These are phyloP conservation scores for Carex pumila DNA, from an alignment of 176 grass and related monocot genomes.

Conservation along the genomic window DNA sequence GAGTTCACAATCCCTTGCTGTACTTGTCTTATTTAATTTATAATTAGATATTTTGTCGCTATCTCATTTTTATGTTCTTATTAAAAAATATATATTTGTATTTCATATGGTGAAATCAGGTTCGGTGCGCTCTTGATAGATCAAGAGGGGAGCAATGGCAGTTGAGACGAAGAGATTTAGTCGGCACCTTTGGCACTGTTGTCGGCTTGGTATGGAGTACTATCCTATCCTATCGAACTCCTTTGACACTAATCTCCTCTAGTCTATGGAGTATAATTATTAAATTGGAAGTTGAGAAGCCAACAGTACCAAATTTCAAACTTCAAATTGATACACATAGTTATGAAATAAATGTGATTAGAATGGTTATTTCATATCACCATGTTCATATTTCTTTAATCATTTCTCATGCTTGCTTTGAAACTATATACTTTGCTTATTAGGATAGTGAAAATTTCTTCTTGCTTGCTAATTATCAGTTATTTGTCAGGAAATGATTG, in stretches of 20 bases:
- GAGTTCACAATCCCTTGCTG: neutral
- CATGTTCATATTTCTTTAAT: neutral
- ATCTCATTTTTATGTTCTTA: neutral
- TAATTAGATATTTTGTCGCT: neutral
- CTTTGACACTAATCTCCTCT: neutral
- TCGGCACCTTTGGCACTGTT: constrained; percentile 33
- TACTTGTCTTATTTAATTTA: neutral
- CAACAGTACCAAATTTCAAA: neutral
- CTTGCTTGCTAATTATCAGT: neutral
- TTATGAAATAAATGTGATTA: neutral
- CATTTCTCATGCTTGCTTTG: neutral
- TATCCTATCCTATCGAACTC: neutral
- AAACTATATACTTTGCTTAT: neutral
- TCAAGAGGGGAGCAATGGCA: constrained; percentile 17
- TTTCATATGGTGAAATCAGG: constrained; percentile 2
- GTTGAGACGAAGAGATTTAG: constrained; percentile 41
- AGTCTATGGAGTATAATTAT: neutral
- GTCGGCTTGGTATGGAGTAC: constrained; percentile 48
- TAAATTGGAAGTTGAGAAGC: neutral
- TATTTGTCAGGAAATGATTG: constrained; percentile 44
- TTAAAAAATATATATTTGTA: neutral
- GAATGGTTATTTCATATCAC: neutral
- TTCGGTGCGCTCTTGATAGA: constrained; percentile 26
- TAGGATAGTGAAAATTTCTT: neutral
- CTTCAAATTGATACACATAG: neutral